Evolutionary conservation across 257 asterid species (phyloP).

Genomic region (Solanum appendiculatum): DNA sequence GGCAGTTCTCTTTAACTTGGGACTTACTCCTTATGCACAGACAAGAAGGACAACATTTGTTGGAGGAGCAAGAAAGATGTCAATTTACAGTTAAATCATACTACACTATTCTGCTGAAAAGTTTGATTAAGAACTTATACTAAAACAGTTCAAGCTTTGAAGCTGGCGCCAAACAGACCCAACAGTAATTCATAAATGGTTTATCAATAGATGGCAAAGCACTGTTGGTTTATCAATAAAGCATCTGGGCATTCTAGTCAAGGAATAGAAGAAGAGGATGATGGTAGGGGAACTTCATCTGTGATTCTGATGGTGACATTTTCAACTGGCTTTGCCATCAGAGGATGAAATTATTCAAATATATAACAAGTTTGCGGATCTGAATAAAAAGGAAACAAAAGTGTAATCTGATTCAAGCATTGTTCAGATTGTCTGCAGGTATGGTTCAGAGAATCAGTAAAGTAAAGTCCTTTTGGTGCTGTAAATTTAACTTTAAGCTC

Average conservation of each 20-base stretch:
- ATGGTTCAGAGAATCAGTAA: not conserved
- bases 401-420: not conserved
- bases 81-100: not conserved
- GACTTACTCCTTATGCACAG: not conserved
- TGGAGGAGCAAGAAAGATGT: not conserved
- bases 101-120: not conserved
- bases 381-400: not conserved
- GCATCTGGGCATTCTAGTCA: not conserved
- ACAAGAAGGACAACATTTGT: not conserved
- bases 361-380: not conserved
- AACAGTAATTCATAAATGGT: not conserved
- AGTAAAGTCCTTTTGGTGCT: not conserved
- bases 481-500: not conserved
- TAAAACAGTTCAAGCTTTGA: not conserved
- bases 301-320: not conserved
- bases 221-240: not conserved
- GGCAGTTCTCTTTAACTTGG: not conserved
- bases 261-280: not conserved
- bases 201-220: not conserved
- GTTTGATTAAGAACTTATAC: not conserved
- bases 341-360: not conserved
- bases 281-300: not conserved
- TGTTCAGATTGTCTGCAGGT: not conserved
- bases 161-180: not conserved
- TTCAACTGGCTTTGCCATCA: not conserved